These are phyloP conservation scores for Seminavis robusta DNA, from an alignment of 108 stramenopile genomes.

Conservation along the genomic window DNA sequence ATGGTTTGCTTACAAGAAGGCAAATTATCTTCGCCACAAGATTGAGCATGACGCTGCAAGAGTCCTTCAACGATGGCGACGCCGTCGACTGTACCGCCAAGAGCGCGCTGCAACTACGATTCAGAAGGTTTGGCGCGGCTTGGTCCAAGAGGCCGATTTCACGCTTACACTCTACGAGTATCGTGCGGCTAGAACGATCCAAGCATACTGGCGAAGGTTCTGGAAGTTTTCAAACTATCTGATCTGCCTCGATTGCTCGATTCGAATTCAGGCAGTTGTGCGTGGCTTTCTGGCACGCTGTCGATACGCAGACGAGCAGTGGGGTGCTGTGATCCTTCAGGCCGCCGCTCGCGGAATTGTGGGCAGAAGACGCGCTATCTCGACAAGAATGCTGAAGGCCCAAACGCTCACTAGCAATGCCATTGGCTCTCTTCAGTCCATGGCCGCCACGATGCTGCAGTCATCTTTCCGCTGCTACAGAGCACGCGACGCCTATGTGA, in stretches of 20 bases:
- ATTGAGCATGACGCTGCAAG: too few species aligned
- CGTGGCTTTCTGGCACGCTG: conserved; percentile 29
- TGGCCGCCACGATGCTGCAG: too few species aligned
- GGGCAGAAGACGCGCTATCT: too few species aligned
- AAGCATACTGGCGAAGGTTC: conserved; percentile 16
- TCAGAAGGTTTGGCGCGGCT: conserved; percentile 19
- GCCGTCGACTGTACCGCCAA: neutral
- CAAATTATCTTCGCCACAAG: too few species aligned
- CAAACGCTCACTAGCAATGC: too few species aligned
- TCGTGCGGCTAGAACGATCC: conserved; percentile 17
- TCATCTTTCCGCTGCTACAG: too few species aligned
- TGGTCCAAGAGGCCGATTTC: conserved; percentile 13
- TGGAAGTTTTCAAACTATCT: conserved; percentile 7
- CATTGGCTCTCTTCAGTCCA: too few species aligned
- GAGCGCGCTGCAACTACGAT: conserved; percentile 29
- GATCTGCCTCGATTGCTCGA: conserved; percentile 14
- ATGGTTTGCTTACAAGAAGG: conserved; percentile 9
- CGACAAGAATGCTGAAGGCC: too few species aligned
- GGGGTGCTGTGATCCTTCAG: too few species aligned
- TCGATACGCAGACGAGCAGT: too few species aligned
- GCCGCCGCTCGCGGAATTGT: too few species aligned
- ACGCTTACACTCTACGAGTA: conserved; percentile 4
- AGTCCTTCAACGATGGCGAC: neutral
- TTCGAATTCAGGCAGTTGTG: conserved; percentile 21
- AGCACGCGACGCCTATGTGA: neutral